Evolutionary conservation across 2,329 filamentous ascomycete genomes (phyloP).

Genomic region (Xylaria sp.): DNA sequence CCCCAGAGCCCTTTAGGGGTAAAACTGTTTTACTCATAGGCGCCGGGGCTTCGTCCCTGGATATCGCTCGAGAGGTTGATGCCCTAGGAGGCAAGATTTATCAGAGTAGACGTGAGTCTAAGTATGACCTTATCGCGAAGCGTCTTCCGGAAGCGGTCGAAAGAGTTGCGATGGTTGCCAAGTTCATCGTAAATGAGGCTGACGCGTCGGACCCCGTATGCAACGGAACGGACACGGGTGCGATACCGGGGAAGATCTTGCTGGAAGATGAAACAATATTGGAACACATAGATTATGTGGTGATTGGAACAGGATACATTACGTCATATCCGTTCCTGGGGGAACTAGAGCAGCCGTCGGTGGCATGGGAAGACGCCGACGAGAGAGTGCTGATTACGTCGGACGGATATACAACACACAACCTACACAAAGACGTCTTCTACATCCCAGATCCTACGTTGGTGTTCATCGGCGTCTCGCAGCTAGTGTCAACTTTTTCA

Average conservation of each 20-base stretch:
- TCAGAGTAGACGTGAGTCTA: constrained; percentile 63
- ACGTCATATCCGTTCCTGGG: constrained; percentile 68
- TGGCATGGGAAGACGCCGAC: constrained; percentile 52
- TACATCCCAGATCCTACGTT: constrained; percentile 71
- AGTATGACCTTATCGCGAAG: constrained; percentile 60
- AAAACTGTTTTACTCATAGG: constrained; percentile 61
- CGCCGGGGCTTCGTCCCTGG: constrained; percentile 52
- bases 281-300: constrained; percentile 62
- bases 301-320: constrained; percentile 73
- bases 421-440: constrained; percentile 73
- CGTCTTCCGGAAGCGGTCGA: constrained; percentile 59
- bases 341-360: constrained; percentile 52
- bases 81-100: constrained; percentile 47
- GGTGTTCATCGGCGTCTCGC: constrained; percentile 68
- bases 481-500: constrained; percentile 70
- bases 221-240: constrained; percentile 32
- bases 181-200: constrained; percentile 49
- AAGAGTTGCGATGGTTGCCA: constrained; percentile 57
- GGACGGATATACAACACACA: constrained; percentile 68
- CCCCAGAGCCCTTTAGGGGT: constrained; percentile 59
- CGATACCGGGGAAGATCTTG: constrained; percentile 56
- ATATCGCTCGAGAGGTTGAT: constrained; percentile 50
- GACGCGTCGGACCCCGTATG: constrained; percentile 7
- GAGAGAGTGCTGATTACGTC: constrained; percentile 62
- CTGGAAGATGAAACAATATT: constrained; percentile 60